Conservation (phyloP, 495 filamentous ascomycete genomes). For the Hapsidospora chrysogenum region DNA sequence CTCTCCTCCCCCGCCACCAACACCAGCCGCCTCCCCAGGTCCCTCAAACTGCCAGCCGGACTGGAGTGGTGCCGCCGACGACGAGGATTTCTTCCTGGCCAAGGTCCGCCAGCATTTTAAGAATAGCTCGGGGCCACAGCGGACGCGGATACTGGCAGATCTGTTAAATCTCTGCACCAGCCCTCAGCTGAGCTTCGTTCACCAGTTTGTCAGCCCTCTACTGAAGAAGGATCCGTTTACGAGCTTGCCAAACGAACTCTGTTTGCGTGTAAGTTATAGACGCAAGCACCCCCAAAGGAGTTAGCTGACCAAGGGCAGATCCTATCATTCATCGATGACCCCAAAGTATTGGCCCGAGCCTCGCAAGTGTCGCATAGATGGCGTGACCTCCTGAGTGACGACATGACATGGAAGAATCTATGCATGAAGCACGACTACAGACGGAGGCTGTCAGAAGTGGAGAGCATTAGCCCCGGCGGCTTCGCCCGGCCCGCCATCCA, state of each 20-base stretch:
- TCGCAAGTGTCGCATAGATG: slow-evolving; percentile 87
- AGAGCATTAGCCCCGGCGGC: not conserved
- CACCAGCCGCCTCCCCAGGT: slow-evolving; percentile 38
- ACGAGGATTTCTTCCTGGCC: slow-evolving; percentile 34
- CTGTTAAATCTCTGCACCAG: slow-evolving; percentile 84
- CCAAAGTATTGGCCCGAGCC: slow-evolving; percentile 75
- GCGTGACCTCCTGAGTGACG: slow-evolving; percentile 84
- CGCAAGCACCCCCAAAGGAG: too few relatives aligned
- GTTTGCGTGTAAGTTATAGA: slow-evolving; percentile 55
- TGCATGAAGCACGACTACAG: slow-evolving; percentile 87
- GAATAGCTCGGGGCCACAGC: slow-evolving; percentile 29
- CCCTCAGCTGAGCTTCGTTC: slow-evolving; percentile 86
- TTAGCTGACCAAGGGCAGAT: slow-evolving; percentile 51
- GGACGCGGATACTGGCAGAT: slow-evolving; percentile 55
- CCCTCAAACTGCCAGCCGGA: slow-evolving; percentile 32
- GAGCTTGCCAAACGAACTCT: slow-evolving; percentile 78
- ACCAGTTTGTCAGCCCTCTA: slow-evolving; percentile 77
- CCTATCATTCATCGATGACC: slow-evolving; percentile 86
- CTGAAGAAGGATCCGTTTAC: slow-evolving; percentile 93
- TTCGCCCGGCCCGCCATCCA: slow-evolving; percentile 9
- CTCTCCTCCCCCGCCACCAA: slow-evolving; percentile 38
- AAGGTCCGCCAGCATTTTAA: slow-evolving; percentile 33
- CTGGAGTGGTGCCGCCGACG: slow-evolving; percentile 33
- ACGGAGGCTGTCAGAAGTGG: slow-evolving; percentile 32
- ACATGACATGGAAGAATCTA: slow-evolving; percentile 94